Percentiles rank a stretch among this genome's conserved stretches.
Evolutionary conservation across 768 basidiomycete genomes (phyloP).

Genomic region (Hericium erinaceus): DNA sequence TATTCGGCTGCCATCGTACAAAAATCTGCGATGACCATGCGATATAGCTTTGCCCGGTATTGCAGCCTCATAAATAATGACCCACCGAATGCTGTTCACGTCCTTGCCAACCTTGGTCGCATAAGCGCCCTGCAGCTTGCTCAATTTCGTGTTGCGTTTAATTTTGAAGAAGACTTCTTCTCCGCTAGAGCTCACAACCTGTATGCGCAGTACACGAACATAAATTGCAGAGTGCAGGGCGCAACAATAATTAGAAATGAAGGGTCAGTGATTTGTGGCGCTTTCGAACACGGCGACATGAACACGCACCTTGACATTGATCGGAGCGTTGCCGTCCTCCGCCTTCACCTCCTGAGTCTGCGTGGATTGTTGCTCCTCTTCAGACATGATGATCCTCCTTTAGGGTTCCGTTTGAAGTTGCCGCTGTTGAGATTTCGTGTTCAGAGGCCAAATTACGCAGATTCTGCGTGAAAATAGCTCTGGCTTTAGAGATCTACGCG

Average conservation of each 20-base stretch:
- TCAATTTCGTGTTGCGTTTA: constrained; percentile 85
- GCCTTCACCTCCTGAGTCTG: constrained; percentile 37
- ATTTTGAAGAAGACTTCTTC: constrained; percentile 98
- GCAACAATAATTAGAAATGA: neutral
- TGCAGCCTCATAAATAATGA: constrained; percentile 9
- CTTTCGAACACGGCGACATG: too few species aligned
- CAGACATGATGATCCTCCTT: constrained; percentile 36
- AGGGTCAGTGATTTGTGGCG: too few species aligned
- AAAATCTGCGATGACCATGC: constrained; percentile 45
- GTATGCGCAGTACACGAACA: constrained; percentile 1
- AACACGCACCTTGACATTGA: constrained; percentile 66
- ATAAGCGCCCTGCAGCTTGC: constrained; percentile 89
- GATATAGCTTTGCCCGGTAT: neutral
- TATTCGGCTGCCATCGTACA: constrained; percentile 86
- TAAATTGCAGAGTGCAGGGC: neutral
- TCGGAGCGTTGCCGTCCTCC: constrained; percentile 50
- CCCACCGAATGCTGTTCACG: constrained; percentile 78
- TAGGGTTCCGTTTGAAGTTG: neutral
- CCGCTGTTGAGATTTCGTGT: neutral
- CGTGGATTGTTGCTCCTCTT: constrained; percentile 29
- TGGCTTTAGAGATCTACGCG: neutral
- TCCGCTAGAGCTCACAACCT: constrained; percentile 70
- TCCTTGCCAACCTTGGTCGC: constrained; percentile 91
- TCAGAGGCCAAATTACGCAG: neutral
- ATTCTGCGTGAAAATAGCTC: neutral